Evolutionary conservation across 768 basidiomycete genomes (phyloP), one percentile per base, ranked within the genome.

Genomic region (Boletus rubescentipes): DNA sequence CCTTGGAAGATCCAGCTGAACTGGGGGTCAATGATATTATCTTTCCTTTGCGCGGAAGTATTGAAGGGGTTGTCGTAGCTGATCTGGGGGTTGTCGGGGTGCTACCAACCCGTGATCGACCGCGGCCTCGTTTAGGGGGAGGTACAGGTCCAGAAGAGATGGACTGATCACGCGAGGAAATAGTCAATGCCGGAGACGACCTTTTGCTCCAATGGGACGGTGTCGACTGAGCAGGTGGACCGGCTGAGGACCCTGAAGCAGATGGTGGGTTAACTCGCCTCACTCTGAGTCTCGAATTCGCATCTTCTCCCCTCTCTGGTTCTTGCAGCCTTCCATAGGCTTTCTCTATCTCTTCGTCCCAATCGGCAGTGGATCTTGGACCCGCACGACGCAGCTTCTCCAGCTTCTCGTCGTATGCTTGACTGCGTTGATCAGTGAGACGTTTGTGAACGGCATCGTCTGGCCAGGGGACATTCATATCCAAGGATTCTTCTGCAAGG

Each of bases 321-420:
- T 72, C 68, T 35, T 69, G 61, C 29, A 59, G 18, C 36, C 46
- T 58, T 5, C 48, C 37, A 36, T 61, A 58, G 0, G 57, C 58
- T 1, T 11, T 36, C 7, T 70, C 68, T 46, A 72, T 55, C 34
- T 70, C 62, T 36, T 57, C 55, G 23, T 72, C 70, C 68, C 68
- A 70, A 5, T 52, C 35, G 16, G 39, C 51, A 7, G 68, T 49
- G 16, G 59, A 59, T 20, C 38, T 32, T 8, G 52, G 46, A 36
- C 30, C 44, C 4, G 46, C 41, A 9, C 44, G 57, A 35, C 43
- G 50, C 34, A 37, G 55, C 37, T 61, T 62, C 11, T 72, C 61
- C 26, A 56, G 21, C 56, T 83, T 83, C 46, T 82, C 79, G 0
- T 74, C 64, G 47, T 72, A 77, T 1, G 75, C 81, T 56, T 82